Evolutionary conservation across 2,329 filamentous ascomycete genomes (phyloP), one percentile per base, ranked within the genome.

Genomic region (Gliomastix tumulicola): DNA sequence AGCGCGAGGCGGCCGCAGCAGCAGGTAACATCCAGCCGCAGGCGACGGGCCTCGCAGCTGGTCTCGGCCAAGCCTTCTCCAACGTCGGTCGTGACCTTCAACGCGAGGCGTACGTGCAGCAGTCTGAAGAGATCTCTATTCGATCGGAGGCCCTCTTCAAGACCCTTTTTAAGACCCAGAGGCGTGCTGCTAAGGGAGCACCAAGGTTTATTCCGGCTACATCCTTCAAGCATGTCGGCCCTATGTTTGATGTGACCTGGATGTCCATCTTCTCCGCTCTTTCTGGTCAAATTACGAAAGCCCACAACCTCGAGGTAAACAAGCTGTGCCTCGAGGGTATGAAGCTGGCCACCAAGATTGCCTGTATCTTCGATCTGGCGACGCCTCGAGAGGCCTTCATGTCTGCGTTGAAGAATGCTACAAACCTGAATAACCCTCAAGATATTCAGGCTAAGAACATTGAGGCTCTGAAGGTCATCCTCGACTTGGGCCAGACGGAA

Each of bases 241-340:
- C 92, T 1, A 98, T 98, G 92, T 97, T 98, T 54, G 89, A 95
- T 50, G 88, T 95, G 18, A 94, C 88, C 0, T 98, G 92, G 92
- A 98, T 97, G 90, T 95, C 90, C 9, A 94, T 96, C 59, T 84
- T 98, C 52, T 97, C 90, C 6, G 89, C 89, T 0, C 73, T 98
- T 19, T 96, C 90, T 2, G 89, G 86, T 35, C 86, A 94, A 48
- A 89, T 92, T 56, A 92, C 97, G 49, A 89, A 95, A 54, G 84
- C 87, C 0, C 86, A 94, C 48, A 96, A 96, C 51, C 69, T 95
- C 5, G 88, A 96, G 47, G 86, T 92, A 13, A 89, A 96, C 57
- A 88, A 82, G 54, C 64, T 95, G 7, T 98, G 92, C 51, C 83
- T 98, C 51, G 90, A 98, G 53, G 92, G 92, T 4, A 88, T 97